A percentile compares a stretch with the other conserved stretches of the same genome.
Evolutionary conservation across 208 protist genomes (phyloP).

Genomic region (Wallacemonas sp.): DNA sequence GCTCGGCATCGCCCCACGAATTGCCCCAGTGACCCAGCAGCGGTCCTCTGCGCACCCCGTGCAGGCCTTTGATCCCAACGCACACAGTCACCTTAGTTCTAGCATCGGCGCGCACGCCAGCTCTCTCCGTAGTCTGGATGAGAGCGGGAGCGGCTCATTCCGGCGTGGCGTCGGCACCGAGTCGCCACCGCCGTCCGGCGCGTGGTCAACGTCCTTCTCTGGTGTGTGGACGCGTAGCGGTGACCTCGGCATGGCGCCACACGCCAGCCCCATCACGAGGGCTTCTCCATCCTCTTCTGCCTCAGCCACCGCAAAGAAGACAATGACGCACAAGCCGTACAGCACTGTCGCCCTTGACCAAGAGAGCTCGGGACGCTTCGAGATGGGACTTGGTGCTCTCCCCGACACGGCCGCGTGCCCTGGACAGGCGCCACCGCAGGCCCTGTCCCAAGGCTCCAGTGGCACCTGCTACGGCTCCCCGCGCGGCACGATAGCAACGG

Average conservation of each 20-base stretch:
- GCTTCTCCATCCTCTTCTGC: neutral
- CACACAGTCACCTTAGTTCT: neutral
- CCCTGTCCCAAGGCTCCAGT: no score
- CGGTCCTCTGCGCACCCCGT: no score
- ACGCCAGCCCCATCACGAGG: no score
- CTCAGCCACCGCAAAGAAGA: neutral
- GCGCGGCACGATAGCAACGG: no score
- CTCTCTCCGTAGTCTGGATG: neutral
- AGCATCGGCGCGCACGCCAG: neutral
- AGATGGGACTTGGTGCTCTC: neutral
- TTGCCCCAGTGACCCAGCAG: no score
- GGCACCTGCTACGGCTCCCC: no score
- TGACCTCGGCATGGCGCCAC: no score
- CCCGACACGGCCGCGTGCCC: neutral
- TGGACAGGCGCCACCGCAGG: no score
- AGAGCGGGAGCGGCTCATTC: slow-evolving; percentile 2
- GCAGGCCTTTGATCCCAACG: neutral
- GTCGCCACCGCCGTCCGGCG: neutral
- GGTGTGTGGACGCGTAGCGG: no score
- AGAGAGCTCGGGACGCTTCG: neutral
- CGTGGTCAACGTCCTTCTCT: no score
- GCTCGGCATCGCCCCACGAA: no score
- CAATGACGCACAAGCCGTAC: slow-evolving; percentile 9
- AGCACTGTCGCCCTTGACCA: neutral
- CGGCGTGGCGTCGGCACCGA: neutral